Conservation (phyloP, 1,139 yeast genomes). For the Debaryomyces udenii region DNA sequence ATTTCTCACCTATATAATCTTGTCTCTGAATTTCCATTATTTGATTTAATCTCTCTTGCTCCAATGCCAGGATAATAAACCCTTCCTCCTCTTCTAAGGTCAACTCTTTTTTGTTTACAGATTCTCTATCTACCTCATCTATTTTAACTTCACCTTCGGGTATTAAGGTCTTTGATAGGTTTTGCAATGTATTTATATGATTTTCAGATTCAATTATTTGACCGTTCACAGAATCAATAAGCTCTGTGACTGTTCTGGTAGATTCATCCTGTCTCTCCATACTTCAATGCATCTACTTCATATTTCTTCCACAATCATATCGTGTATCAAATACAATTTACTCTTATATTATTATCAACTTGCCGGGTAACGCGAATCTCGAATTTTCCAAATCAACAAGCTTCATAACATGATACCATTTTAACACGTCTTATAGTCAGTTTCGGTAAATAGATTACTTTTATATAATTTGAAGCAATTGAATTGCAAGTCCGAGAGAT, state of each 20-base stretch:
- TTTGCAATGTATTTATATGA: conserved; percentile 24
- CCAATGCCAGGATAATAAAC: conserved; percentile 25
- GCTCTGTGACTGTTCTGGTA: conserved; percentile 22
- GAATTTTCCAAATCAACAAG: conserved; percentile 8
- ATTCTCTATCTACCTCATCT: not conserved
- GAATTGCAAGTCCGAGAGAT: too few relatives aligned
- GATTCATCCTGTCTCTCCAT: conserved; percentile 30
- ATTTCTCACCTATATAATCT: conserved; percentile 37
- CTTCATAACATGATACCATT: not conserved
- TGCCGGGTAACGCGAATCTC: conserved; percentile 7
- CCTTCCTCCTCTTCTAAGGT: conserved; percentile 14
- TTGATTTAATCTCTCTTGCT: conserved; percentile 37
- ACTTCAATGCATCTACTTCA: not conserved
- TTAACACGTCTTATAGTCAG: conserved; percentile 7
- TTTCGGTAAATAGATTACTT: conserved; percentile 3
- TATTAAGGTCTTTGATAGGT: conserved; percentile 25
- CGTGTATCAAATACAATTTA: not conserved
- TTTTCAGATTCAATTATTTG: conserved; percentile 27
- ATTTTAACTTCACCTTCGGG: conserved; percentile 20
- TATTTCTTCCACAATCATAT: not conserved
- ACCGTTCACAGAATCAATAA: conserved; percentile 24
- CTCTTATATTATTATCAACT: too few relatives aligned
- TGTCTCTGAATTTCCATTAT: conserved; percentile 50
- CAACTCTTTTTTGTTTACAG: not conserved
- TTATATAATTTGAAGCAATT: not conserved